Conservation (phyloP, 805 yeast species). For the Schwanniomyces pseudopolymorphus region DNA sequence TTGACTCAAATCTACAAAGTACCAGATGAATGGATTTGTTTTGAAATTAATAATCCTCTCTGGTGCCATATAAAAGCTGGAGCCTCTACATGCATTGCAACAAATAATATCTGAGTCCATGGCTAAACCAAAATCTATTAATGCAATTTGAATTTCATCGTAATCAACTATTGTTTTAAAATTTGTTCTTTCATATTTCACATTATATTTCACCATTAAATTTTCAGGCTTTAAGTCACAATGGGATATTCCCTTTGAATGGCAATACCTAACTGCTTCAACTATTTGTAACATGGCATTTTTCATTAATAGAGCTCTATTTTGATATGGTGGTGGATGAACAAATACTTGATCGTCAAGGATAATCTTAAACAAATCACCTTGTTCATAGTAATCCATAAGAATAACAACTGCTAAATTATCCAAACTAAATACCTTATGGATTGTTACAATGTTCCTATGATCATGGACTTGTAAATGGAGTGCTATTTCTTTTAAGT, state of each 20-base stretch:
- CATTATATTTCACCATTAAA: constrained; percentile 36
- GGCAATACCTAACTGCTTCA: constrained; percentile 36
- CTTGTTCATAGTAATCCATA: constrained; percentile 84
- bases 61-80: constrained; percentile 91
- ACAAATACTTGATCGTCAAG: constrained; percentile 69
- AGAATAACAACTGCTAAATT: constrained; percentile 60
- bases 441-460: constrained; percentile 74
- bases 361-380: constrained; percentile 84
- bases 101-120: constrained; percentile 57
- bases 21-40: constrained; percentile 25
- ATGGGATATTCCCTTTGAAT: constrained; percentile 32
- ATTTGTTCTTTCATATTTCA: constrained; percentile 19
- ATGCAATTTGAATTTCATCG: constrained; percentile 54
- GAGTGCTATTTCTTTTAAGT: constrained; percentile 65
- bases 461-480: constrained; percentile 77
- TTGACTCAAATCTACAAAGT: constrained; percentile 30
- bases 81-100: constrained; percentile 79
- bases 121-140: constrained; percentile 91
- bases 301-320: constrained; percentile 48
- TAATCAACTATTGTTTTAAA: constrained; percentile 26
- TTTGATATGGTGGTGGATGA: constrained; percentile 49
- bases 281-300: constrained; percentile 42
- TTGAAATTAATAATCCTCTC: constrained; percentile 60
- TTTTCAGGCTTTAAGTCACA: constrained; percentile 46
- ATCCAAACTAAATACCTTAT: constrained; percentile 65